phyloP scores from a whole-genome alignment of 768 basidiomycete genomes.

The Collybia sordida region DNA sequence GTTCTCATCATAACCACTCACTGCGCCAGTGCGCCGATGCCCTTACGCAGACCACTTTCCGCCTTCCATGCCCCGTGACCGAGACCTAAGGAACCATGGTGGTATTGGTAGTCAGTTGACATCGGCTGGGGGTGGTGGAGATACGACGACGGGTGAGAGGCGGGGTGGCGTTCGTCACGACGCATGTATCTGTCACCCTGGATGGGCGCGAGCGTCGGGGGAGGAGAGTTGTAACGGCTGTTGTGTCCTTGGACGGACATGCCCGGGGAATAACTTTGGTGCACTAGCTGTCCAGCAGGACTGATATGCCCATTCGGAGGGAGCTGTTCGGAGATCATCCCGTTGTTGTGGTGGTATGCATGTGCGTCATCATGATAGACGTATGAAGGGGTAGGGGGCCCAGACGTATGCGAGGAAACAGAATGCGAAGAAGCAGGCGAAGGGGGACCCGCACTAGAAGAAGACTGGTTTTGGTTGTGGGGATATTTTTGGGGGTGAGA shows the following conservation, averaged over 20 bases:
- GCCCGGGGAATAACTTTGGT: conserved; percentile 19
- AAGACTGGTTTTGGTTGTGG: conserved; percentile 22
- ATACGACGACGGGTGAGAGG: conserved; percentile 33
- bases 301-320: conserved; percentile 27
- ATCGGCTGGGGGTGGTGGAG: conserved; percentile 41
- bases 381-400: conserved; percentile 45
- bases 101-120: conserved; percentile 39
- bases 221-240: conserved; percentile 49
- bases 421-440: conserved; percentile 56
- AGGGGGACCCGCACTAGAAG: conserved; percentile 36
- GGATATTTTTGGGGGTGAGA: conserved; percentile 52
- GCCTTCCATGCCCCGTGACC: conserved; percentile 46
- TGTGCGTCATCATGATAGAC: conserved; percentile 47
- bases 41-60: conserved; percentile 42
- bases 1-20: conserved; percentile 12
- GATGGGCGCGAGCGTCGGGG: conserved; percentile 57
- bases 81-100: conserved; percentile 36
- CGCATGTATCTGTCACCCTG: conserved; percentile 39
- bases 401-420: conserved; percentile 41
- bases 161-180: conserved; percentile 28
- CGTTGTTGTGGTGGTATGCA: conserved; percentile 33
- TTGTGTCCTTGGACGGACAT: conserved; percentile 14
- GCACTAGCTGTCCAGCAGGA: conserved; percentile 21
- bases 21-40: conserved; percentile 37
- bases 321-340: conserved; percentile 25